Evolutionary conservation across 352 stramenopile species (phyloP), one percentile per base, ranked within the genome.

Genomic region (Phytophthora pisi): DNA sequence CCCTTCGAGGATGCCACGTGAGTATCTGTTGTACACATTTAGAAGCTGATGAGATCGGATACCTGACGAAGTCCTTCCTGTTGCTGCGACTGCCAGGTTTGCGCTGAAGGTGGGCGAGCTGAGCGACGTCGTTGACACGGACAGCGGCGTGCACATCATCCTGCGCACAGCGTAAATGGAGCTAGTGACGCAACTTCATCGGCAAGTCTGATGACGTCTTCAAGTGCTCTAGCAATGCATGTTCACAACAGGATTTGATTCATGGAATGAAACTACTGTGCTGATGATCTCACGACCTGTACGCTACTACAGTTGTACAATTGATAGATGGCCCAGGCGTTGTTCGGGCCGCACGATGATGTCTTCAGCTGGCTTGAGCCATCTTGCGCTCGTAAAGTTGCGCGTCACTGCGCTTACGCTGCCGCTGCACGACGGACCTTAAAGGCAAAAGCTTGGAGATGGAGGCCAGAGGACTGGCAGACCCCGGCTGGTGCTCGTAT

Each of bases 111-210:
- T 98, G 23, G 96, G 94, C 43, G 86, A 99, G 73, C 89, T 99
- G 68, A 98, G 88, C 56, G 89, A 81, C 51, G 95, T 99, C 66
- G 92, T 99, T 20, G 94, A 97, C 62, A 98, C 95, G 52, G 96
- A 99, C 75, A 98, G 86, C 57, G 97, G 97, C 51, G 95, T 98
- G 64, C 97, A 99, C 87, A 96, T 99, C 62, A 98, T 99, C 54
- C 86, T 98, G 54, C 86, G 96, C 66, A 94, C 86, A n/a, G 86
- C 82, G 6, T 93, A 86, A 86, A 59, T 51, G 31, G 16, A 23
- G 36, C 4, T 43, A 43, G 36, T 9, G 36, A 18, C 5, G 6
- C 16, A 23, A 3, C 40, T 47, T 18, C 40, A 24, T 24, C 15
- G 10, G 18, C 16, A 20, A 47, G 40, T 23, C 40, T 47, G 40